Evolutionary conservation across 805 yeast genomes (phyloP).

Genomic region (Starmera pachycereana): DNA sequence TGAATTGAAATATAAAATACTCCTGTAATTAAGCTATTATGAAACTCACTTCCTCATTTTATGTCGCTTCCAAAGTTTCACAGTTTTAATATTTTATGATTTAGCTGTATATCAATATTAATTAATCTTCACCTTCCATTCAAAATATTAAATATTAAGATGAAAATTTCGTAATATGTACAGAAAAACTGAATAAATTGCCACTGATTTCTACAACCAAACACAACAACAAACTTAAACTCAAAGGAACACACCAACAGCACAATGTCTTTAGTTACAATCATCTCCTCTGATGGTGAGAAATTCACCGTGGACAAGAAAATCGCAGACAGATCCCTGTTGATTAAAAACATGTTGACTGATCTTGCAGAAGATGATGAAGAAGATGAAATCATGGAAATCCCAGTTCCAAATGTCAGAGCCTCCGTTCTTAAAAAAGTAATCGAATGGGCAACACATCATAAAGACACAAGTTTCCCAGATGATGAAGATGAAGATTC

Average conservation of each 20-base stretch:
- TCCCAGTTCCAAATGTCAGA: slow-evolving; percentile 86
- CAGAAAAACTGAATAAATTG: no score
- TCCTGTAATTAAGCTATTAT: no score
- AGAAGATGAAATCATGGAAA: slow-evolving; percentile 61
- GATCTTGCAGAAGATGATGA: slow-evolving; percentile 59
- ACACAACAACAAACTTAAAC: no score
- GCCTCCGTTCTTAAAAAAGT: slow-evolving; percentile 82
- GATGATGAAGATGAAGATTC: slow-evolving; percentile 80
- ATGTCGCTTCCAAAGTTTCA: no score
- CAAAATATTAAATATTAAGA: no score
- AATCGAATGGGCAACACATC: slow-evolving; percentile 95
- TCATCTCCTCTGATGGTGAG: slow-evolving; percentile 77
- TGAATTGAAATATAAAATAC: no score
- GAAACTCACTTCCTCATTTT: no score
- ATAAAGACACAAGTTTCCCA: slow-evolving; percentile 68
- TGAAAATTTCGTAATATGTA: no score
- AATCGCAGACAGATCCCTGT: slow-evolving; percentile 78
- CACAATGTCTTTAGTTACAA: slow-evolving; percentile 27
- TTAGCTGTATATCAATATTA: no score
- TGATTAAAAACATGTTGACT: slow-evolving; percentile 78
- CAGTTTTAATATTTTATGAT: no score
- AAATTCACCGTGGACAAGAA: slow-evolving; percentile 64
- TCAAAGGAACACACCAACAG: neutral
- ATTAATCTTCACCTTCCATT: no score
- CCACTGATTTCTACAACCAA: no score